A percentile compares a stretch with the other conserved stretches of the same genome.
Conservation (phyloP, 805 yeast genomes). For the Ogataea wickerhamii region DNA sequence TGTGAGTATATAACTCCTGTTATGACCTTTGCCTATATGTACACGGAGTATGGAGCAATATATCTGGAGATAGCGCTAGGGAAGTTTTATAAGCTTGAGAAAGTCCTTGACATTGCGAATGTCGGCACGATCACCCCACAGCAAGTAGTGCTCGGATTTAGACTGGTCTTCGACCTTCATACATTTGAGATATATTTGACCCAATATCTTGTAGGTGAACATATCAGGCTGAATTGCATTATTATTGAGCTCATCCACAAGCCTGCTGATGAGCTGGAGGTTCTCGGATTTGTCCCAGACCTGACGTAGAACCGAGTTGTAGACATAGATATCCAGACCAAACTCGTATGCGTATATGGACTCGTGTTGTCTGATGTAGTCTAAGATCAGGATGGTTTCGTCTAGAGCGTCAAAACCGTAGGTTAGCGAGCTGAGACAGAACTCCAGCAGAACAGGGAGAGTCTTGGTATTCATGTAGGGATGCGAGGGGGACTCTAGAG, state of each 20-base stretch:
- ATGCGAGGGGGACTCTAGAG: constrained; percentile 14
- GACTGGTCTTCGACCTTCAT: constrained; percentile 24
- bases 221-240: constrained; percentile 32
- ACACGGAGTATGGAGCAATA: no score
- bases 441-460: constrained; percentile 26
- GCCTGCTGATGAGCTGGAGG: constrained; percentile 18
- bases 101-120: constrained; percentile 25
- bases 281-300: constrained; percentile 29
- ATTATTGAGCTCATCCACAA: constrained; percentile 28
- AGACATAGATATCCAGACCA: constrained; percentile 30
- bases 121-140: constrained; percentile 29
- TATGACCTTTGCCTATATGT: no score
- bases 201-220: constrained; percentile 25
- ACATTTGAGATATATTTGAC: constrained; percentile 26
- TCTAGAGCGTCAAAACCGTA: constrained; percentile 29
- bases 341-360: constrained; percentile 30
- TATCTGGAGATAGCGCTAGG: no score
- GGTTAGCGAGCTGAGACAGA: constrained; percentile 29
- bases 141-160: constrained; percentile 23
- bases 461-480: constrained; percentile 25
- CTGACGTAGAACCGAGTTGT: constrained; percentile 26
- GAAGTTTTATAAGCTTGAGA: constrained; percentile 11
- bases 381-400: constrained; percentile 21
- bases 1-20: no score
- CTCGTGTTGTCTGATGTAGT: constrained; percentile 25